Evolutionary conservation across 352 stramenopile species (phyloP).

Genomic region (Peronospora farinosa): DNA sequence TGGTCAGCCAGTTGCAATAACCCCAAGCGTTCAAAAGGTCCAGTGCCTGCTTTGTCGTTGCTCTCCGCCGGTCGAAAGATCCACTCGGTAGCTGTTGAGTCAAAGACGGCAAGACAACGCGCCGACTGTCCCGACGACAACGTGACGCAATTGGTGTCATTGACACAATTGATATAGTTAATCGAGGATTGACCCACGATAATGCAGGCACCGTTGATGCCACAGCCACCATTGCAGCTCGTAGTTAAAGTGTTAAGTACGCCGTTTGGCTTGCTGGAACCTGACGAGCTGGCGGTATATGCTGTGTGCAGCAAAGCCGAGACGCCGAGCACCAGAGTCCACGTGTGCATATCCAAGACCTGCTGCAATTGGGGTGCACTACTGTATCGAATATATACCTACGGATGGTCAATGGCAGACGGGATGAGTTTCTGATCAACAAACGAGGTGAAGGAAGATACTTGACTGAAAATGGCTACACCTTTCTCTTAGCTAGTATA

Average conservation of each 20-base stretch:
- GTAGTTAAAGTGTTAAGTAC: constrained; percentile 70
- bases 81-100: constrained; percentile 32
- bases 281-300: constrained; percentile 6
- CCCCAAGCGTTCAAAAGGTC: constrained; percentile 65
- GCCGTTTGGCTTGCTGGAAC: constrained; percentile 12
- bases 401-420: too few species aligned
- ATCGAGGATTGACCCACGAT: constrained; percentile 52
- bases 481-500: not conserved
- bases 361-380: not conserved
- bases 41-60: constrained; percentile 42
- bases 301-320: constrained; percentile 6
- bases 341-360: constrained; percentile 12
- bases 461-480: not conserved
- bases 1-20: constrained; percentile 50
- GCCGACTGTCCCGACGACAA: constrained; percentile 60
- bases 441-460: not conserved
- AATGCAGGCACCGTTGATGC: constrained; percentile 52
- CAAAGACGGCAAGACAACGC: constrained; percentile 59
- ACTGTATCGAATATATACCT: too few species aligned
- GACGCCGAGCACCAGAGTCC: constrained; percentile 12
- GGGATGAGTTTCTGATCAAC: not conserved
- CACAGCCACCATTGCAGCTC: constrained; percentile 66
- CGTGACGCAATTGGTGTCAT: constrained; percentile 61
- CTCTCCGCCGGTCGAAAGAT: constrained; percentile 46
- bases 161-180: constrained; percentile 67